Conservation (phyloP, 2,329 filamentous ascomycete species). For the Clonostachys rhizophaga region DNA sequence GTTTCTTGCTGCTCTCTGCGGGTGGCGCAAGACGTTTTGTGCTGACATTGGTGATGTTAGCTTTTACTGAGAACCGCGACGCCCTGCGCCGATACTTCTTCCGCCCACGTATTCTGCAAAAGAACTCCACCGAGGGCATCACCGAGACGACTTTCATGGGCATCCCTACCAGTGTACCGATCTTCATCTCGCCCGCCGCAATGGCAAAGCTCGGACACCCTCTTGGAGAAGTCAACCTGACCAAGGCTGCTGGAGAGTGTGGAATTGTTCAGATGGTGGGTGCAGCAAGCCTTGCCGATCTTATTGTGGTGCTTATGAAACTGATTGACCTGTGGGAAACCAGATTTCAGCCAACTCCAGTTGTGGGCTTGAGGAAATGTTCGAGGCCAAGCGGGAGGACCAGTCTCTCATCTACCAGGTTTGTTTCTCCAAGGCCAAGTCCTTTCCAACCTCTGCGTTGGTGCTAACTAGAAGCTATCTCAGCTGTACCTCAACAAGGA, state of each 20-base stretch:
- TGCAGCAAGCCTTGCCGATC: not conserved
- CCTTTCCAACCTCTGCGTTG: too few relatives aligned
- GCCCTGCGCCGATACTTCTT: conserved; percentile 38
- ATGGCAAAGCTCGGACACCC: conserved; percentile 35
- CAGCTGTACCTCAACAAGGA: conserved; percentile 21
- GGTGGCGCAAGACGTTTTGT: not conserved
- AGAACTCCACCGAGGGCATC: not conserved
- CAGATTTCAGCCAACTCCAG: conserved; percentile 4
- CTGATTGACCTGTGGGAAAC: not conserved
- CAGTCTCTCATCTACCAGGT: conserved; percentile 26
- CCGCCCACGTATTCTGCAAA: conserved; percentile 26
- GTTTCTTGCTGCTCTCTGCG: not conserved
- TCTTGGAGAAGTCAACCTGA: conserved; percentile 40
- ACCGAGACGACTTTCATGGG: conserved; percentile 35
- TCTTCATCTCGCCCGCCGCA: conserved; percentile 43
- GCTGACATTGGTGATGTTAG: not conserved
- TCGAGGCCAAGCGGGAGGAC: conserved; percentile 16
- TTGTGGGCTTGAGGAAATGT: conserved; percentile 26
- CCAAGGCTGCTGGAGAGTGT: conserved; percentile 35
- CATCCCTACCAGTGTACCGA: conserved; percentile 38
- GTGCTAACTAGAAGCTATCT: not conserved
- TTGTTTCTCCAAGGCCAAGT: not conserved
- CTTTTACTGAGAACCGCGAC: conserved; percentile 30
- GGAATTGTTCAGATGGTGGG: conserved; percentile 36
- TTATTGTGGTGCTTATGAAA: not conserved